phyloP scores from a whole-genome alignment of 2,329 filamentous ascomycete species.

The Fusarium sp. region DNA sequence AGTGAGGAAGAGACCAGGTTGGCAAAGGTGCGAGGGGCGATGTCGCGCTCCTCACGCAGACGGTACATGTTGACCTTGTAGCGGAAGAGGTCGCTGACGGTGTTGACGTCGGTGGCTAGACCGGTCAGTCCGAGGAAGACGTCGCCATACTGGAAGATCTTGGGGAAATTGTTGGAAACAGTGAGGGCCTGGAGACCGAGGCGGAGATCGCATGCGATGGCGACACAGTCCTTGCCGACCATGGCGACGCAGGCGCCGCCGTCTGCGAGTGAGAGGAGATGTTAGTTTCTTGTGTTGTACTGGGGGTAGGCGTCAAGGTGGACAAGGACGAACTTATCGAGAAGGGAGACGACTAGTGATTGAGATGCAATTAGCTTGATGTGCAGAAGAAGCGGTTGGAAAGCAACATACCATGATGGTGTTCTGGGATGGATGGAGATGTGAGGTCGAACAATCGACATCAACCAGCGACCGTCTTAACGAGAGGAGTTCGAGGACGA shows the following conservation, averaged over 20 bases:
- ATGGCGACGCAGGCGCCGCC: constrained; percentile 97
- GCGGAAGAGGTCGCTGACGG: constrained; percentile 95
- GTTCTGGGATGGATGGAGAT: constrained; percentile 31
- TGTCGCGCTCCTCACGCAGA: constrained; percentile 95
- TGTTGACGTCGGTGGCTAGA: constrained; percentile 93
- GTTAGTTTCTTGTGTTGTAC: constrained; percentile 20
- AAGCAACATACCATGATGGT: constrained; percentile 45
- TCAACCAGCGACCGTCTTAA: constrained; percentile 37
- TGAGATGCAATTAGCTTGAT: constrained; percentile 45
- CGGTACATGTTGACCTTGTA: constrained; percentile 99
- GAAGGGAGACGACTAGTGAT: constrained; percentile 82
- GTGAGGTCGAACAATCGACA: constrained; percentile 35
- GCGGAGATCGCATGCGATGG: constrained; percentile 98
- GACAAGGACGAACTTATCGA: constrained; percentile 79
- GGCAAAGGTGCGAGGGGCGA: constrained; percentile 92
- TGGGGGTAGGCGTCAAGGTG: constrained; percentile 1
- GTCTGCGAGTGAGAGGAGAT: constrained; percentile 54
- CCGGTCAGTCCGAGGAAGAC: constrained; percentile 96
- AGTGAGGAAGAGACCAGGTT: constrained; percentile 91
- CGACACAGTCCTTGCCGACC: constrained; percentile 99
- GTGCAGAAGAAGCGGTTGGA: neutral
- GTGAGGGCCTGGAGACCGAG: constrained; percentile 96
- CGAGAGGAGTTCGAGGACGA: constrained; percentile 16
- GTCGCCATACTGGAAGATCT: constrained; percentile 97
- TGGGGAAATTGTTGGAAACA: constrained; percentile 99